Conservation (phyloP, 352 stramenopile species). For the Phytophthora hybrid region DNA sequence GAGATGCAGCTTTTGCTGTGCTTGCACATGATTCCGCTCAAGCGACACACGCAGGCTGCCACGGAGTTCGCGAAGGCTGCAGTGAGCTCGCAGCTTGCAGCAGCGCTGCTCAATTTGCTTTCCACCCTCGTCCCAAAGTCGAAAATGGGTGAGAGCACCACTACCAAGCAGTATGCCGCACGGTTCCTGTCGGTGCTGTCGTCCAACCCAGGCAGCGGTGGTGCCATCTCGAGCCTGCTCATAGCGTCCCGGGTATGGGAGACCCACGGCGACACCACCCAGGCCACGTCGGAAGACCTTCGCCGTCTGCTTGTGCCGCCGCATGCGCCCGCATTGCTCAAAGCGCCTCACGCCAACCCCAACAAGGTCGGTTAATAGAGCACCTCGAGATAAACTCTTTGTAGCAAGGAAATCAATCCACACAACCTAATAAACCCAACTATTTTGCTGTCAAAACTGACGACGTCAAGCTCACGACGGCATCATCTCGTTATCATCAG, state of each 20-base stretch:
- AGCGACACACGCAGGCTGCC: constrained; percentile 86
- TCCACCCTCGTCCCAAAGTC: constrained; percentile 85
- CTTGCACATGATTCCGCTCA: constrained; percentile 90
- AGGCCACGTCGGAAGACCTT: constrained; percentile 83
- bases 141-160: constrained; percentile 77
- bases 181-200: constrained; percentile 85
- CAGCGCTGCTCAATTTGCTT: constrained; percentile 82
- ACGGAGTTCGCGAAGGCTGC: constrained; percentile 87
- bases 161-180: constrained; percentile 86
- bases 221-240: constrained; percentile 81
- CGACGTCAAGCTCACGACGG: not conserved
- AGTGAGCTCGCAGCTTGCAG: constrained; percentile 81
- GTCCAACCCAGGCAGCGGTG: constrained; percentile 85
- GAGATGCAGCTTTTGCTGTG: constrained; percentile 87
- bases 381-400: constrained; percentile 22
- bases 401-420: constrained; percentile 11
- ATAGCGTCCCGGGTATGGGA: constrained; percentile 86
- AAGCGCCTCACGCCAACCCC: constrained; percentile 83
- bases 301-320: constrained; percentile 77
- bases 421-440: constrained; percentile 30
- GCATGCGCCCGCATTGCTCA: constrained; percentile 78
- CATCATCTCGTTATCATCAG: not conserved
- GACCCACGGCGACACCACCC: constrained; percentile 82
- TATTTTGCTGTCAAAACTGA: constrained; percentile 29
- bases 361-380: constrained; percentile 79